These are phyloP conservation scores for Aspergillus pseudotamarii DNA, from an alignment of 2,329 filamentous ascomycete genomes.

Conservation along the genomic window DNA sequence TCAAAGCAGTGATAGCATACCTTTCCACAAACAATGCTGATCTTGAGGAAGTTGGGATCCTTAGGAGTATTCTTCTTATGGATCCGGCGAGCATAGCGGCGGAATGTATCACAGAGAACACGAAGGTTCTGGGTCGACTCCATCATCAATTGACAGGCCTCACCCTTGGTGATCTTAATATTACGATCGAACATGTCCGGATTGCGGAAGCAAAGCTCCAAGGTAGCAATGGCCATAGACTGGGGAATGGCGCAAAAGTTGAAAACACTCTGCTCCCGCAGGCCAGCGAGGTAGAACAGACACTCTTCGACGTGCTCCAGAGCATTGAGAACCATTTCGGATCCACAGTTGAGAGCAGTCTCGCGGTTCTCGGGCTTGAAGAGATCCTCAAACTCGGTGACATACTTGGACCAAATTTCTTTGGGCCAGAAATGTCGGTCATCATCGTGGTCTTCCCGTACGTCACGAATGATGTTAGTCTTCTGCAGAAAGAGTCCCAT, in stretches of 20 bases:
- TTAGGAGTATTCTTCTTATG: slow-evolving; percentile 91
- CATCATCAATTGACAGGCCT: slow-evolving; percentile 88
- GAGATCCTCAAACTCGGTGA: slow-evolving; percentile 84
- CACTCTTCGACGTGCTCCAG: slow-evolving; percentile 87
- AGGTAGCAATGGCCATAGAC: slow-evolving; percentile 92
- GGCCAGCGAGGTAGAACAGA: slow-evolving; percentile 94
- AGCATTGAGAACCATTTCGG: slow-evolving; percentile 92
- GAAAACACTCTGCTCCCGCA: slow-evolving; percentile 96
- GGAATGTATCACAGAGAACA: slow-evolving; percentile 80
- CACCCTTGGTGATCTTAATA: slow-evolving; percentile 94
- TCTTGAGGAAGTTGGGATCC: slow-evolving; percentile 91
- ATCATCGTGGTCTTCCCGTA: slow-evolving; percentile 86
- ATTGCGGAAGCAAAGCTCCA: slow-evolving; percentile 92
- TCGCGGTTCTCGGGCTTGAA: slow-evolving; percentile 79
- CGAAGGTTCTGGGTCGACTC: slow-evolving; percentile 89
- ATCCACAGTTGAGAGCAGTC: slow-evolving; percentile 79
- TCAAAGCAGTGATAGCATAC: slow-evolving; percentile 50
- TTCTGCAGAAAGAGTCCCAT: slow-evolving; percentile 99
- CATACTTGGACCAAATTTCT: slow-evolving; percentile 96
- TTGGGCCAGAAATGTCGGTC: slow-evolving; percentile 90
- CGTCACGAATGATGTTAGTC: slow-evolving; percentile 97
- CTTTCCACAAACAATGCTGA: slow-evolving; percentile 87
- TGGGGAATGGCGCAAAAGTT: slow-evolving; percentile 99
- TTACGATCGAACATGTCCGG: slow-evolving; percentile 81
- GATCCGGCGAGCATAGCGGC: slow-evolving; percentile 75